Conservation (phyloP, 768 basidiomycete species). For the Clitopilus passeckerianus region DNA sequence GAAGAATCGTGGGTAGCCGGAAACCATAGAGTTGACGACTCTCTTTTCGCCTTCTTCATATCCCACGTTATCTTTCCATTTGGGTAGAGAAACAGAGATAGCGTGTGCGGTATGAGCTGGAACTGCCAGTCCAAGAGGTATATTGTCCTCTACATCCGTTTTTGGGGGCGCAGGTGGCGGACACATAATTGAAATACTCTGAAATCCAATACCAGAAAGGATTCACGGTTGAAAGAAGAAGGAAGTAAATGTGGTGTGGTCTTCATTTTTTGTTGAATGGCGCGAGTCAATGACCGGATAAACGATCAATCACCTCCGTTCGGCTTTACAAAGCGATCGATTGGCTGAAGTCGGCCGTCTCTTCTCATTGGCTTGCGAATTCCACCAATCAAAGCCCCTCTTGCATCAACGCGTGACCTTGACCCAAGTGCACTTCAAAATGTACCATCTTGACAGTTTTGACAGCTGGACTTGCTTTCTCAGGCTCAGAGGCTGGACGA, state of each 20-base stretch:
- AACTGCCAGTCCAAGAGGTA: slow-evolving; percentile 45
- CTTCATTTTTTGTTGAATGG: not conserved
- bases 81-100: slow-evolving; percentile 92
- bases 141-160: slow-evolving; percentile 7
- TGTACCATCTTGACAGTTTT: too few species aligned
- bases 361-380: not conserved
- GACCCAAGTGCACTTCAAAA: not conserved
- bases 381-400: not conserved
- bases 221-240: too few species aligned
- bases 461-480: too few species aligned
- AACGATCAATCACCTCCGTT: not conserved
- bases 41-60: slow-evolving; percentile 89
- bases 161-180: not conserved
- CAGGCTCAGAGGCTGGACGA: too few species aligned
- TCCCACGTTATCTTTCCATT: slow-evolving; percentile 85
- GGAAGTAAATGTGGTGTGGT: not conserved
- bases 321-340: slow-evolving; percentile 1
- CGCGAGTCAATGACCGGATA: not conserved
- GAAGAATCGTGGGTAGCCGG: slow-evolving; percentile 94
- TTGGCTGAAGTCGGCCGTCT: not conserved
- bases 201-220: too few species aligned
- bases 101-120: slow-evolving; percentile 79
- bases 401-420: not conserved
- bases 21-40: slow-evolving; percentile 73
- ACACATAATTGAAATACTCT: not conserved